phyloP scores from a whole-genome alignment of 1,139 yeast genomes.

The Kodamaea derodonti region DNA sequence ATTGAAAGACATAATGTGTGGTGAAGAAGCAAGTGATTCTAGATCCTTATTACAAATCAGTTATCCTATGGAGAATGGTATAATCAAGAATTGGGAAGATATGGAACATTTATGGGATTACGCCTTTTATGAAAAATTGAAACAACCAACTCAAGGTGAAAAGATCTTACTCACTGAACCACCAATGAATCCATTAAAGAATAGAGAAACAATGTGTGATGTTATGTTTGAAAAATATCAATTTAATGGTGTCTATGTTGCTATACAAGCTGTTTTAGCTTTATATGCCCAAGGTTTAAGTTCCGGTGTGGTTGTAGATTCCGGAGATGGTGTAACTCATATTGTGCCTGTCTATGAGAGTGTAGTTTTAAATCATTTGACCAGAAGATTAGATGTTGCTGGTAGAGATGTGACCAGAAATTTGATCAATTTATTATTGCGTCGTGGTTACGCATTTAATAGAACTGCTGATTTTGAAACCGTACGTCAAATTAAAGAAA shows the following conservation, averaged over 20 bases:
- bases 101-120: constrained; percentile 99
- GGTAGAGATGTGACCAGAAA: constrained; percentile 98
- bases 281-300: constrained; percentile 95
- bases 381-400: constrained; percentile 91
- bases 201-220: constrained; percentile 91
- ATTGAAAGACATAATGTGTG: constrained; percentile 94
- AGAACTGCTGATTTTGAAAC: constrained; percentile 98
- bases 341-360: constrained; percentile 97
- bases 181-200: constrained; percentile 94
- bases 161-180: constrained; percentile 92
- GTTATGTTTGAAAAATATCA: constrained; percentile 96
- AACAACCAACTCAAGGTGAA: constrained; percentile 68
- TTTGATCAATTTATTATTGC: constrained; percentile 79
- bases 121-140: constrained; percentile 89
- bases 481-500: constrained; percentile 95
- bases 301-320: constrained; percentile 98
- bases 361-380: constrained; percentile 88
- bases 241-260: constrained; percentile 95
- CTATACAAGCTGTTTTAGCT: constrained; percentile 96
- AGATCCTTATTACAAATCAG: constrained; percentile 86
- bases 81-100: constrained; percentile 96
- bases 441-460: constrained; percentile 97
- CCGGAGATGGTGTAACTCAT: constrained; percentile 87
- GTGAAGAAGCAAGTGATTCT: constrained; percentile 89
- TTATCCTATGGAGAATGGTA: constrained; percentile 98